Evolutionary conservation across 192 early-diverging fungal genomes (phyloP), one percentile per base, ranked within the genome.

Genomic region (Geosiphon pyriformis): DNA sequence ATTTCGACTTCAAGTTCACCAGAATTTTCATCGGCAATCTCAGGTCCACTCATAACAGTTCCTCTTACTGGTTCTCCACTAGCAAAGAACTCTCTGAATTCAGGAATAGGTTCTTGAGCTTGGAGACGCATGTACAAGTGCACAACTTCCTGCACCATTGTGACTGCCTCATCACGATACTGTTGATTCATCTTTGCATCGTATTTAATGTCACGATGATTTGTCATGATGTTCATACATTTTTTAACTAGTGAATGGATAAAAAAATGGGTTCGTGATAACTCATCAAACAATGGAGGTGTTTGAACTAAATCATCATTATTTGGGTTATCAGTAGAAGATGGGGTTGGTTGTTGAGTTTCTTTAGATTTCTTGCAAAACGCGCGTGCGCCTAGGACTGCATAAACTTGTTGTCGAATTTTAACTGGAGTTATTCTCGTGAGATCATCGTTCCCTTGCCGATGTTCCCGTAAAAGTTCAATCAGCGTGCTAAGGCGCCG

Each of bases 41-140:
- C 51, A 10, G 65, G 10, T 8, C 65, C 65, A 25, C 34, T 32
- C 65, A 67, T 67, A 29, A 57, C 2, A 47, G 33, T 56, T 18
- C 22, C 48, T 37, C 26, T 32, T 46, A 67, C 26, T 20, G 17
- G 20, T 3, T 18, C 48, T 53, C 54, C 65, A 7, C 31, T 50
- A 0, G 51, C 32, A 56, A 67, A 56, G 29, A 56, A 67, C 17
- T 56, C 18, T 52, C 7, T 35, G 37, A 56, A 67, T 1, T 67
- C 25, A 3, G 65, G 65, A 7, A 67, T 23, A 12, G 65, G 65
- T 67, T 67, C 53, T 67, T 67, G 65, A 56, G 65, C 54, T 46
- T 67, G n/a, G 34, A 67, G 47, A 25, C 53, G 30, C 18, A 67
- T 56, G 32, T 67, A 67, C 15, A 67, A 46, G 22, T 67, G 65